Percentiles rank a stretch among this genome's conserved stretches.
These are phyloP conservation scores for Pistacia vera DNA, from an alignment of 345 rosid species.

Conservation along the genomic window DNA sequence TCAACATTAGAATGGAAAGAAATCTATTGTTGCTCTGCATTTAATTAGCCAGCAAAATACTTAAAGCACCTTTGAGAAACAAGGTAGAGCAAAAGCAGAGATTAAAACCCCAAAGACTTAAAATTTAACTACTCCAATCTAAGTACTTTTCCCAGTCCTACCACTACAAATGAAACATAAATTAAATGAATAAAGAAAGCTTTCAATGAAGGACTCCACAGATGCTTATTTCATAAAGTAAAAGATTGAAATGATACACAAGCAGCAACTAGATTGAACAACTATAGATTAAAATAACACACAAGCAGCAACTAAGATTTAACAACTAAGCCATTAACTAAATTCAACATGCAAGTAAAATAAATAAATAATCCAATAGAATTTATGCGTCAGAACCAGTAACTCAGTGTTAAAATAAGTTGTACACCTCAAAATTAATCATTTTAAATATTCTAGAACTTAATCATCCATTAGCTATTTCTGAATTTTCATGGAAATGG, in stretches of 20 bases:
- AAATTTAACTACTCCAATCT: neutral
- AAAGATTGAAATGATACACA: neutral
- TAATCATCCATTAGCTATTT: neutral
- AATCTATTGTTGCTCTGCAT: neutral
- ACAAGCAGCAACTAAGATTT: neutral
- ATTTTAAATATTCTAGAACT: neutral
- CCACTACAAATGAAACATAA: neutral
- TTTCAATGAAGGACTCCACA: neutral
- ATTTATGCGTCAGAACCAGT: too few relatives aligned
- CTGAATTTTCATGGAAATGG: neutral
- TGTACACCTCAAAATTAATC: neutral
- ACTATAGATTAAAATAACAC: neutral
- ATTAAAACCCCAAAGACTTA: neutral
- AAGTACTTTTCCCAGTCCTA: neutral
- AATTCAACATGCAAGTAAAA: too few relatives aligned
- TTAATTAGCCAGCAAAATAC: neutral
- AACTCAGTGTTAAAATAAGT: neutral
- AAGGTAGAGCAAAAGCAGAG: neutral
- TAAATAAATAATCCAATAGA: too few relatives aligned
- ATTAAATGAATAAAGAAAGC: neutral
- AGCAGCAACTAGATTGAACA: neutral
- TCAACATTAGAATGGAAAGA: constrained; percentile 2
- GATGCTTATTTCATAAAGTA: neutral
- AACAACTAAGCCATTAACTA: too few relatives aligned
- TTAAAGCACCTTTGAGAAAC: neutral